Percentiles rank a stretch among this genome's conserved stretches.
phyloP scores from a whole-genome alignment of 2,329 filamentous ascomycete species.

The Nemania sp. region DNA sequence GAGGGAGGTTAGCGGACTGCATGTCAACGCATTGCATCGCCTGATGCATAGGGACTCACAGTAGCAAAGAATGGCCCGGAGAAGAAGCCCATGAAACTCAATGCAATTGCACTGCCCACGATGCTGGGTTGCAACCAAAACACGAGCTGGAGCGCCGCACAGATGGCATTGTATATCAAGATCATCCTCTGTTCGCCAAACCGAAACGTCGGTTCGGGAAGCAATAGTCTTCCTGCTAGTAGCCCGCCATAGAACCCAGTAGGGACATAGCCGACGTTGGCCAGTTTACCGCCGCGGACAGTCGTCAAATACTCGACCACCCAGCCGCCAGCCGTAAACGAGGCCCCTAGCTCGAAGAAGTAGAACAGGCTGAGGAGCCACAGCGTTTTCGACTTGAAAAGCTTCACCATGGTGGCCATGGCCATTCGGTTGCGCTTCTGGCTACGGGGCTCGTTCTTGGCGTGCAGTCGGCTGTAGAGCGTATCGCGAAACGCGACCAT shows the following conservation, averaged over 20 bases:
- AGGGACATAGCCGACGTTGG: slow-evolving; percentile 60
- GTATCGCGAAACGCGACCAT: slow-evolving; percentile 55
- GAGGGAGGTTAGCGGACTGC: neutral
- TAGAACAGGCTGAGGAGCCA: slow-evolving; percentile 66
- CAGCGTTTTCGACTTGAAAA: slow-evolving; percentile 51
- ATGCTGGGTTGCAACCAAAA: slow-evolving; percentile 71
- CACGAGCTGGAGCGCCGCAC: slow-evolving; percentile 59
- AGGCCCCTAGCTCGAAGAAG: slow-evolving; percentile 64
- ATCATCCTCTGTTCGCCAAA: slow-evolving; percentile 64
- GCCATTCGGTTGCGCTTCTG: slow-evolving; percentile 44
- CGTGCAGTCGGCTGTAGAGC: slow-evolving; percentile 39
- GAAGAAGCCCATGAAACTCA: slow-evolving; percentile 59
- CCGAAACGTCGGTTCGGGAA: slow-evolving; percentile 63
- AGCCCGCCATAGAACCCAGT: slow-evolving; percentile 63
- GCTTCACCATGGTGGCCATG: slow-evolving; percentile 48
- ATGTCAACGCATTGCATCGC: neutral
- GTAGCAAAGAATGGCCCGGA: slow-evolving; percentile 59
- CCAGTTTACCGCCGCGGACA: slow-evolving; percentile 60
- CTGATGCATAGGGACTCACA: slow-evolving; percentile 38
- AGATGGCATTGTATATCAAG: slow-evolving; percentile 55
- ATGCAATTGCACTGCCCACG: slow-evolving; percentile 51
- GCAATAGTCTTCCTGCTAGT: slow-evolving; percentile 59
- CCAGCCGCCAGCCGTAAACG: slow-evolving; percentile 63
- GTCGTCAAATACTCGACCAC: slow-evolving; percentile 67
- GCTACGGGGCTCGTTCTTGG: neutral